phyloP scores from a whole-genome alignment of 2,329 filamentous ascomycete genomes.

The Phyllosticta paracitricarpa region DNA sequence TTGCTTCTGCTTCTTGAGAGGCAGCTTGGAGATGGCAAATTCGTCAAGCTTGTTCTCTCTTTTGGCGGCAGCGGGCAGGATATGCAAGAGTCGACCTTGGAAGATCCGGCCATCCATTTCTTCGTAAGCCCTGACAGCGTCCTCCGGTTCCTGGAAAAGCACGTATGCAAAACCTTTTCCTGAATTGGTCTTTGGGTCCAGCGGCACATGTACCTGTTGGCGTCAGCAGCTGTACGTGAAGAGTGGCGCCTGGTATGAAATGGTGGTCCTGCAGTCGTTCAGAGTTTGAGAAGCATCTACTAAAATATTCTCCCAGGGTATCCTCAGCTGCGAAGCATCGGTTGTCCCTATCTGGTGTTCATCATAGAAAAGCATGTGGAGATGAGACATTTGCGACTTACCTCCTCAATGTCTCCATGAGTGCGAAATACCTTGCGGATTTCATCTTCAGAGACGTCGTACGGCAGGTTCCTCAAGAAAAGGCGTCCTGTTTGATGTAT shows the following conservation, averaged over 20 bases:
- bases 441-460: constrained; percentile 67
- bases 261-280: constrained; percentile 31
- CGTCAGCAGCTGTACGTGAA: constrained; percentile 13
- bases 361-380: constrained; percentile 52
- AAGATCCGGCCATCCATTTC: constrained; percentile 76
- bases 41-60: constrained; percentile 77
- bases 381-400: constrained; percentile 42
- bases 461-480: constrained; percentile 84
- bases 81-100: constrained; percentile 84
- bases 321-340: constrained; percentile 92
- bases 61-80: constrained; percentile 76
- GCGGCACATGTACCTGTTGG: constrained; percentile 71
- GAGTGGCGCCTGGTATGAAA: background rate
- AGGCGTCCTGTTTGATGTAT: constrained; percentile 67
- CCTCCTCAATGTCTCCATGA: constrained; percentile 77
- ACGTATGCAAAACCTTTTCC: constrained; percentile 90
- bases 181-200: constrained; percentile 56
- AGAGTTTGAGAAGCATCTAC: constrained; percentile 97
- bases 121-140: constrained; percentile 70
- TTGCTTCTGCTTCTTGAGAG: constrained; percentile 87
- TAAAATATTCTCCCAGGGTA: constrained; percentile 94
- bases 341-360: constrained; percentile 99
- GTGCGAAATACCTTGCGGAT: constrained; percentile 60
- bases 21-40: constrained; percentile 79
- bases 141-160: constrained; percentile 61